Conservation (phyloP, 331 rosid genomes). For the Pyracantha coccinea region DNA sequence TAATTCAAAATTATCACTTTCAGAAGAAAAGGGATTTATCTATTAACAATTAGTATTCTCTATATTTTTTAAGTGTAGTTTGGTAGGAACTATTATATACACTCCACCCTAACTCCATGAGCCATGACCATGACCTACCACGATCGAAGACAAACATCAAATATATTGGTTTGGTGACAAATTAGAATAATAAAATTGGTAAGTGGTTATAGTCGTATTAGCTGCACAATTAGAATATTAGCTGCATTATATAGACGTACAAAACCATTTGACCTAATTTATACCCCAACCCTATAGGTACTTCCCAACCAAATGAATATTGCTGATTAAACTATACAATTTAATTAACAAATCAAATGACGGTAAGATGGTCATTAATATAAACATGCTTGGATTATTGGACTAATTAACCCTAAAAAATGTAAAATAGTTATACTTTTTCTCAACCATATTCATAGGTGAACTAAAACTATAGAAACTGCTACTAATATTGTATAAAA, state of each 20-base stretch:
- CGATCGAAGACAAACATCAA: neutral
- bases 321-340: neutral
- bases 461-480: neutral
- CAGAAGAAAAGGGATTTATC: too few relatives aligned
- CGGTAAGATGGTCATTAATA: neutral
- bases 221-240: too few relatives aligned
- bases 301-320: constrained; percentile 15
- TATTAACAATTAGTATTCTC: neutral
- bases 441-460: neutral
- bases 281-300: neutral
- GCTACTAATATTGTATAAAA: neutral
- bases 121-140: neutral
- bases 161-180: neutral
- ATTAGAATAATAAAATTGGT: constrained; percentile 6
- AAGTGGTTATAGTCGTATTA: too few relatives aligned
- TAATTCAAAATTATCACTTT: too few relatives aligned
- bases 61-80: neutral
- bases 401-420: neutral
- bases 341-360: neutral
- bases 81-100: neutral
- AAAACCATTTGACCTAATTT: neutral
- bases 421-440: neutral
- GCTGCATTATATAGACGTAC: too few relatives aligned
- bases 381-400: neutral
- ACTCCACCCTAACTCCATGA: neutral